These are phyloP conservation scores for Drechslerella coelobrocha DNA, from an alignment of 2,329 filamentous ascomycete genomes.

Conservation along the genomic window DNA sequence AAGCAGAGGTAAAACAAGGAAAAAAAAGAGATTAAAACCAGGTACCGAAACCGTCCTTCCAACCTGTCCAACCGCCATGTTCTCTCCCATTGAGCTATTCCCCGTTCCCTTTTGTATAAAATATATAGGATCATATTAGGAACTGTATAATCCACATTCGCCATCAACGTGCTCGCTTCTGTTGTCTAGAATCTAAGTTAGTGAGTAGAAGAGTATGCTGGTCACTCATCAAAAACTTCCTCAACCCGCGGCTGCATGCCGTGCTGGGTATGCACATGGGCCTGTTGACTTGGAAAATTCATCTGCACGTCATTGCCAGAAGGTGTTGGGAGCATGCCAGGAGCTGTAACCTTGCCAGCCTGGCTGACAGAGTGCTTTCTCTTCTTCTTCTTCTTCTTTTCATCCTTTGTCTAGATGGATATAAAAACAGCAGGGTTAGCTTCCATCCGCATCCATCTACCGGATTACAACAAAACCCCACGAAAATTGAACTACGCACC, in stretches of 20 bases:
- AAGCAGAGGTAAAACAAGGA: constrained; percentile 18
- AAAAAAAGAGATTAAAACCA: neutral
- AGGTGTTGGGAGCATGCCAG: constrained; percentile 37
- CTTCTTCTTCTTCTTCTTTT: constrained; percentile 49
- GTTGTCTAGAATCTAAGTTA: too few relatives aligned
- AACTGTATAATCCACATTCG: too few relatives aligned
- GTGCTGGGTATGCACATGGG: constrained; percentile 33
- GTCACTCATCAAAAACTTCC: constrained; percentile 48
- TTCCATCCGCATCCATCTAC: neutral
- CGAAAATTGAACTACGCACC: constrained; percentile 63
- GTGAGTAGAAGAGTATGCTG: too few relatives aligned
- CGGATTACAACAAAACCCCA: neutral
- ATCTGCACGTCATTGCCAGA: constrained; percentile 45
- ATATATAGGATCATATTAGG: too few relatives aligned
- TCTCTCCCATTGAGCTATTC: too few relatives aligned
- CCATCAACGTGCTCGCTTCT: too few relatives aligned
- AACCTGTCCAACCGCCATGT: too few relatives aligned
- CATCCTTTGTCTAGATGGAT: constrained; percentile 36
- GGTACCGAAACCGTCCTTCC: neutral
- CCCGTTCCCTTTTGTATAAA: too few relatives aligned
- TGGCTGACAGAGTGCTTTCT: constrained; percentile 46
- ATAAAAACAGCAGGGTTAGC: neutral
- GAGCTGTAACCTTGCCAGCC: constrained; percentile 23
- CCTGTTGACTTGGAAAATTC: constrained; percentile 23
- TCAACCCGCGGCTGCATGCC: constrained; percentile 48